These are phyloP conservation scores for Tolypocladium capitatum DNA, from an alignment of 2,329 filamentous ascomycete species.

Conservation along the genomic window DNA sequence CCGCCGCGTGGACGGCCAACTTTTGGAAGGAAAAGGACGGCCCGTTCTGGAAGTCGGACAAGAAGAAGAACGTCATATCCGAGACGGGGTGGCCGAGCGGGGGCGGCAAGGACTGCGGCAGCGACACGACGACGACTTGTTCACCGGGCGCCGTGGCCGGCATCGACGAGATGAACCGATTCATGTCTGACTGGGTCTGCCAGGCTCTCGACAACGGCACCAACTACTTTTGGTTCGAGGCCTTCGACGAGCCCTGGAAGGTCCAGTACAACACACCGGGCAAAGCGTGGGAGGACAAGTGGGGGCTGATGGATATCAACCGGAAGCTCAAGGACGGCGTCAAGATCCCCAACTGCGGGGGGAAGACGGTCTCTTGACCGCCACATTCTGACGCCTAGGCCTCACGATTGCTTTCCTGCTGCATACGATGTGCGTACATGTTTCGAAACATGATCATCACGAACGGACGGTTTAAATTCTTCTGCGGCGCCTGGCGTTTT, in stretches of 20 bases:
- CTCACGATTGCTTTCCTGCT: not conserved
- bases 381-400: not conserved
- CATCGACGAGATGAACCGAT: constrained; percentile 68
- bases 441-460: not conserved
- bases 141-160: constrained; percentile 61
- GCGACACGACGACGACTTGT: constrained; percentile 20
- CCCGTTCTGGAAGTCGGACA: constrained; percentile 47
- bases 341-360: constrained; percentile 76
- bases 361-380: constrained; percentile 42
- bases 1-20: constrained; percentile 65
- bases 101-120: constrained; percentile 68
- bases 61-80: constrained; percentile 62
- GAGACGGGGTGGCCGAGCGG: constrained; percentile 85
- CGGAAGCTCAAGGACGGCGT: constrained; percentile 74
- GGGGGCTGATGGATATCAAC: constrained; percentile 80
- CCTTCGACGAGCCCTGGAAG: constrained; percentile 97
- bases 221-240: constrained; percentile 95
- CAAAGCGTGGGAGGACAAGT: constrained; percentile 86
- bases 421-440: not conserved
- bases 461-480: not conserved
- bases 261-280: constrained; percentile 51
- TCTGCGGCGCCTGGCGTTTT: constrained; percentile 1
- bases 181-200: constrained; percentile 80
- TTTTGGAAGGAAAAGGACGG: constrained; percentile 70
- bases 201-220: constrained; percentile 66